Percentiles rank a stretch among this genome's conserved stretches.
phyloP scores from a whole-genome alignment of 176 grass and related monocot genomes.

The Musa acuminata region DNA sequence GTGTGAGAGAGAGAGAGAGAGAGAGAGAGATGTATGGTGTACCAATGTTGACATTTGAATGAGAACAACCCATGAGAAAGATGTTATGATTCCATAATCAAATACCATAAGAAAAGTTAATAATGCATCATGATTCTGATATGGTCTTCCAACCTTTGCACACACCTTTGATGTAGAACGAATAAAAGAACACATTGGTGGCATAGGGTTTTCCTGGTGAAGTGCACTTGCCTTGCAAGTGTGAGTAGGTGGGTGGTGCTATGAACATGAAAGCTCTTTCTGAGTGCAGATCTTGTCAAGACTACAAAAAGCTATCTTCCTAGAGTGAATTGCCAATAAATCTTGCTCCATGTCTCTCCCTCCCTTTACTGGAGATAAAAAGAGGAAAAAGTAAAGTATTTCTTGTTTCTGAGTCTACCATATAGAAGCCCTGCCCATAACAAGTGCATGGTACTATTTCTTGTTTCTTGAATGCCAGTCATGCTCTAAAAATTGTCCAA shows the following conservation, averaged over 20 bases:
- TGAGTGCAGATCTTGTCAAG: not conserved
- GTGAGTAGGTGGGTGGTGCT: not conserved
- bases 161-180: not conserved
- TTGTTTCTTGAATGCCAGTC: too few species aligned
- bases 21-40: not conserved
- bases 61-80: not conserved
- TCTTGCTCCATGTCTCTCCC: not conserved
- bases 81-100: not conserved
- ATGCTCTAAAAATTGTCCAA: too few species aligned
- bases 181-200: not conserved
- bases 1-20: too few species aligned
- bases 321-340: not conserved
- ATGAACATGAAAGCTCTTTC: not conserved
- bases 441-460: not conserved
- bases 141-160: not conserved
- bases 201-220: too few species aligned
- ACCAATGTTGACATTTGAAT: not conserved
- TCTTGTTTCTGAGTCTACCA: not conserved
- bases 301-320: not conserved
- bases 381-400: not conserved
- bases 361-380: not conserved
- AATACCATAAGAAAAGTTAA: not conserved
- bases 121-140: not conserved
- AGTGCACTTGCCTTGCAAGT: too few species aligned
- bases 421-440: not conserved